Percentiles rank a stretch among this genome's conserved stretches.
phyloP scores from a whole-genome alignment of 2,329 filamentous ascomycete species.

The Akanthomyces muscarius region DNA sequence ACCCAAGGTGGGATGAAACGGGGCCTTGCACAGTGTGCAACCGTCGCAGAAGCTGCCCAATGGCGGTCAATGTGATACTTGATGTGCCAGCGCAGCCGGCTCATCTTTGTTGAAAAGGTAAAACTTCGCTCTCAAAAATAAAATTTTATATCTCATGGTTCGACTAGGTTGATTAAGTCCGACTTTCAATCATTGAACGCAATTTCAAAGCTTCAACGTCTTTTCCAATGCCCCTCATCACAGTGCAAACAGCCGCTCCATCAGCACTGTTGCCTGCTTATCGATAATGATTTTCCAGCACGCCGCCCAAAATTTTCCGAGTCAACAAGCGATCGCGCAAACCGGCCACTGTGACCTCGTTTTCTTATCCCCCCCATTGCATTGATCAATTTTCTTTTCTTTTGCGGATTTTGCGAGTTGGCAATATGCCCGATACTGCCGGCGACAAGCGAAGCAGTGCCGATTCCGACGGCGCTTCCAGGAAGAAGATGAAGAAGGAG shows the following conservation, averaged over 20 bases:
- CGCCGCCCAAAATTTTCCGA: constrained; percentile 4
- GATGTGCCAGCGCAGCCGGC: background rate
- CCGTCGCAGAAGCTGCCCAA: background rate
- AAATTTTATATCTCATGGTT: no score
- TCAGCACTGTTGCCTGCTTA: constrained; percentile 10
- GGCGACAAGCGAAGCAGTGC: constrained; percentile 43
- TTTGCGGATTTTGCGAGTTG: background rate
- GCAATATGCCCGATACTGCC: constrained; percentile 21
- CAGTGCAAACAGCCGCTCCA: background rate
- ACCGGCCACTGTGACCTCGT: background rate
- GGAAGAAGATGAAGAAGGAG: constrained; percentile 36
- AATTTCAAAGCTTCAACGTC: background rate
- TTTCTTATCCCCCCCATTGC: background rate
- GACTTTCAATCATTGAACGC: background rate
- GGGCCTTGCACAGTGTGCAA: constrained; percentile 16
- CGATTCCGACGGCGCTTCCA: constrained; percentile 38
- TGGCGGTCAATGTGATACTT: background rate
- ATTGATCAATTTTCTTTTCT: background rate
- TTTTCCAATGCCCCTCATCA: background rate
- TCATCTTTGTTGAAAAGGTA: background rate
- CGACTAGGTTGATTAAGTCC: no score
- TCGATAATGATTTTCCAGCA: constrained; percentile 15
- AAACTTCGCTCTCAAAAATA: no score
- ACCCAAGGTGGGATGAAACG: constrained; percentile 15
- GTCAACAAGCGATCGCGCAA: background rate